These are phyloP conservation scores for Phytophthora aleatoria DNA, from an alignment of 352 stramenopile genomes.

Conservation along the genomic window DNA sequence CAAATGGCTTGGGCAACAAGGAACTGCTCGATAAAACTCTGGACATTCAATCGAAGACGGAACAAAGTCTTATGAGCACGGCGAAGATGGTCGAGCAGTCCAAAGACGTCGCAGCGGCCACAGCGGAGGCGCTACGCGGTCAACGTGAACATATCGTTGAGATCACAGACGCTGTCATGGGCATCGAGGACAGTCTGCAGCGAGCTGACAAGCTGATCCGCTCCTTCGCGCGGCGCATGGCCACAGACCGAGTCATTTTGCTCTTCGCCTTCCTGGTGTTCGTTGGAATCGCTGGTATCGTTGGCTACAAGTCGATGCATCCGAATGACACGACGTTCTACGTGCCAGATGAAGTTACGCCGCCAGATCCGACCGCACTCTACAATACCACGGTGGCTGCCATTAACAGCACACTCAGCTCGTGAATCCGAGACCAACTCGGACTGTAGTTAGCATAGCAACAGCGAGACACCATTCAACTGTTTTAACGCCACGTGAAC, in stretches of 20 bases:
- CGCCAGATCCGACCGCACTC: slow-evolving; percentile 66
- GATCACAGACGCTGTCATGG: slow-evolving; percentile 89
- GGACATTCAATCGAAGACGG: slow-evolving; percentile 87
- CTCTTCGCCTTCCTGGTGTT: slow-evolving; percentile 84
- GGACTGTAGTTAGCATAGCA: slow-evolving; percentile 2
- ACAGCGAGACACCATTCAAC: slow-evolving; percentile 9
- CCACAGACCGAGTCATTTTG: slow-evolving; percentile 82
- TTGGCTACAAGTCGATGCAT: slow-evolving; percentile 84
- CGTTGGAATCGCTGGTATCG: slow-evolving; percentile 76
- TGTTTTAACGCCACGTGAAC: slow-evolving; percentile 13
- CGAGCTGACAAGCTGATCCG: slow-evolving; percentile 85
- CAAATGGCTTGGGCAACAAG: slow-evolving; percentile 52
- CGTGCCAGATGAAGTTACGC: slow-evolving; percentile 84
- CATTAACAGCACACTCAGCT: slow-evolving; percentile 62
- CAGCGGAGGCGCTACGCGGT: slow-evolving; percentile 74
- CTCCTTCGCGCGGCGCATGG: slow-evolving; percentile 82
- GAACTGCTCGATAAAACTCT: slow-evolving; percentile 78
- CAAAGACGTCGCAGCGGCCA: slow-evolving; percentile 81
- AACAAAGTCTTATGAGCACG: slow-evolving; percentile 83
- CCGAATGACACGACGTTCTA: slow-evolving; percentile 82
- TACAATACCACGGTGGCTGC: slow-evolving; percentile 81
- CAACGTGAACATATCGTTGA: slow-evolving; percentile 88
- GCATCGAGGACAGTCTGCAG: slow-evolving; percentile 79
- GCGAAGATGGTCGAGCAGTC: slow-evolving; percentile 88
- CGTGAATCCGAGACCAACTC: slow-evolving; percentile 2